These are phyloP conservation scores for Bifiguratus adelaidae DNA, from an alignment of 192 early-diverging fungal genomes.

Conservation along the genomic window DNA sequence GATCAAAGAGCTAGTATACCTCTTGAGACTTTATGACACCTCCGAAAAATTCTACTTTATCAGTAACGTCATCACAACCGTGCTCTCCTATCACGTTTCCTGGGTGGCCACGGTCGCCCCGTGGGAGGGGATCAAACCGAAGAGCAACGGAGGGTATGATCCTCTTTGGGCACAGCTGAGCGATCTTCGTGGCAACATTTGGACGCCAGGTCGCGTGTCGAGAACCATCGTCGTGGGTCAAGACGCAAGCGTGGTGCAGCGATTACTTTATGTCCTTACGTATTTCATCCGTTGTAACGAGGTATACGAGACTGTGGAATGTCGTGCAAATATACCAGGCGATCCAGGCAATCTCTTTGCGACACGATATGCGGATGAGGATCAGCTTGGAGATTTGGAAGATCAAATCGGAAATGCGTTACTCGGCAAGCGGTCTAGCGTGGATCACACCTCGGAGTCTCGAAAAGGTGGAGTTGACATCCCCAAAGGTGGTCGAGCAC, in stretches of 20 bases:
- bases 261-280: slow-evolving; percentile 36
- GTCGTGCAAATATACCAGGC: background rate
- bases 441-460: no score
- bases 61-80: slow-evolving; percentile 33
- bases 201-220: slow-evolving; percentile 29
- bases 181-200: slow-evolving; percentile 41
- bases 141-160: slow-evolving; percentile 19
- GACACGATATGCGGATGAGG: slow-evolving; percentile 5
- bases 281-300: slow-evolving; percentile 51
- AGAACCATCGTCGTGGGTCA: slow-evolving; percentile 40
- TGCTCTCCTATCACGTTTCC: slow-evolving; percentile 37
- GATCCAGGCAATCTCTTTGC: slow-evolving; percentile 6
- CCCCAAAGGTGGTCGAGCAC: no score
- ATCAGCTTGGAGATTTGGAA: slow-evolving; percentile 8
- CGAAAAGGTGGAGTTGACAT: no score
- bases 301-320: slow-evolving; percentile 30
- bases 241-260: slow-evolving; percentile 29
- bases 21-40: slow-evolving; percentile 17
- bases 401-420: slow-evolving; percentile 16
- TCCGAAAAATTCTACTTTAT: slow-evolving; percentile 23
- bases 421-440: slow-evolving; percentile 5
- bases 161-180: slow-evolving; percentile 49
- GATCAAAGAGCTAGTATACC: slow-evolving; percentile 16
- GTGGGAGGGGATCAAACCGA: slow-evolving; percentile 15
- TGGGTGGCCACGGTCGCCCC: slow-evolving; percentile 47